These are phyloP conservation scores for Hericium coralloides DNA, from an alignment of 768 basidiomycete genomes.

Conservation along the genomic window DNA sequence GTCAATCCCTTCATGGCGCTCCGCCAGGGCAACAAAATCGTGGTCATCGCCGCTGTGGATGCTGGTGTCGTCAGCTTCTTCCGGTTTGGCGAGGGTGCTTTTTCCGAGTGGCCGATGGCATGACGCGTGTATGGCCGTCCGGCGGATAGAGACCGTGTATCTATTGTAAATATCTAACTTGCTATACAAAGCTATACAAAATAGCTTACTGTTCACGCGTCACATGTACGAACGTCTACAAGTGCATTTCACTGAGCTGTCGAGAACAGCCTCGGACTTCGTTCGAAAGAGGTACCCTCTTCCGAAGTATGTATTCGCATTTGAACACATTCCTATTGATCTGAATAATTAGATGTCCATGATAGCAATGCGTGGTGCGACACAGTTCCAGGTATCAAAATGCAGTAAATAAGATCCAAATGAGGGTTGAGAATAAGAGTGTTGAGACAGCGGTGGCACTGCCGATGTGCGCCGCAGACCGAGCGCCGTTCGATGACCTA, in stretches of 20 bases:
- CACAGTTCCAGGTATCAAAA: neutral
- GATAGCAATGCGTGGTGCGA: neutral
- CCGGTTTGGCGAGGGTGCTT: constrained; percentile 76
- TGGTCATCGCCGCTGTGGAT: constrained; percentile 86
- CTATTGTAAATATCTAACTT: no score
- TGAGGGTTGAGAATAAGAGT: neutral
- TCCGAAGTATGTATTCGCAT: no score
- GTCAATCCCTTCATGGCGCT: constrained; percentile 73
- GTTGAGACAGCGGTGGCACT: neutral
- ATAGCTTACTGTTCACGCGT: neutral
- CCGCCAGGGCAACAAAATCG: constrained; percentile 74
- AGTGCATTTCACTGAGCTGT: neutral
- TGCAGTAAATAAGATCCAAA: neutral
- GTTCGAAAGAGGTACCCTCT: no score
- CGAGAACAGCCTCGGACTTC: no score
- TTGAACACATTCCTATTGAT: no score
- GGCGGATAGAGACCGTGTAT: no score
- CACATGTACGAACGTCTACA: neutral
- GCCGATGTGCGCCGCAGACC: neutral
- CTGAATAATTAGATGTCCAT: no score
- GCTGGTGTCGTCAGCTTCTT: constrained; percentile 84
- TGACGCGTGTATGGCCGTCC: neutral
- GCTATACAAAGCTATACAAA: no score
- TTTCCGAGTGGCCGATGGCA: constrained; percentile 75
- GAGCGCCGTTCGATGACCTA: neutral